These are phyloP conservation scores for Aspergillus hancockii DNA, from an alignment of 495 filamentous ascomycete genomes.

Conservation along the genomic window DNA sequence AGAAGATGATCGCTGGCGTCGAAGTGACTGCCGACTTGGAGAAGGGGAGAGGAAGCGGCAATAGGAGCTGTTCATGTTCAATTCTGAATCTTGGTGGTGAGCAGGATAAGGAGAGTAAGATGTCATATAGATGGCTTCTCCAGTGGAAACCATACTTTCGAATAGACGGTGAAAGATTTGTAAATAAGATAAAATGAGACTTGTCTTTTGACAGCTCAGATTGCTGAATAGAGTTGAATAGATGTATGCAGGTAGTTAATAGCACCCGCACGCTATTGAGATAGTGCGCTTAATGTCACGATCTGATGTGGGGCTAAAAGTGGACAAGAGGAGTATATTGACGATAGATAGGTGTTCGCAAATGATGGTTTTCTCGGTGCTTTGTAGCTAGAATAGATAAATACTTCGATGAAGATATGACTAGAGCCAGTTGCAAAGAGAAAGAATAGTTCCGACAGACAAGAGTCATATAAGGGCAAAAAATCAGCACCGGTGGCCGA, in stretches of 20 bases:
- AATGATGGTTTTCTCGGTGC: not conserved
- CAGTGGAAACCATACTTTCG: slow-evolving; percentile 9
- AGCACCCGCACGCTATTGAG: slow-evolving; percentile 19
- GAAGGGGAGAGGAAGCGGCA: slow-evolving; percentile 35
- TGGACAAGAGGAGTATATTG: slow-evolving; percentile 1
- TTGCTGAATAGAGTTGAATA: slow-evolving; percentile 13
- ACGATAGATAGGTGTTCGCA: not conserved
- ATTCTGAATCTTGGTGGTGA: slow-evolving; percentile 11
- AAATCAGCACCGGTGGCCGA: slow-evolving; percentile 3
- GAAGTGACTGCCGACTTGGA: slow-evolving; percentile 24
- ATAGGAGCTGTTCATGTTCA: slow-evolving; percentile 42
- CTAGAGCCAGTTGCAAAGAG: slow-evolving; percentile 8
- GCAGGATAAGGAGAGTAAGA: slow-evolving; percentile 13
- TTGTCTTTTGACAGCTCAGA: slow-evolving; percentile 1
- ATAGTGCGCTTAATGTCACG: slow-evolving; percentile 16
- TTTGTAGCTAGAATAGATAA: not conserved
- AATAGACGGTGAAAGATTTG: slow-evolving; percentile 7
- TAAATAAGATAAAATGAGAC: not conserved
- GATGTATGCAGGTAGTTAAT: slow-evolving; percentile 21
- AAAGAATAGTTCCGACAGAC: not conserved
- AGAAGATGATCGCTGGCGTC: slow-evolving; percentile 32
- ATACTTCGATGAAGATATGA: not conserved
- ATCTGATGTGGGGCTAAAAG: slow-evolving; percentile 19
- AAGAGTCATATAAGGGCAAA: not conserved
- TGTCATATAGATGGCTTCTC: slow-evolving; percentile 7